Base-by-base conservation (phyloP, 352 stramenopile genomes). In the Globisporangium yorkense region DNA sequence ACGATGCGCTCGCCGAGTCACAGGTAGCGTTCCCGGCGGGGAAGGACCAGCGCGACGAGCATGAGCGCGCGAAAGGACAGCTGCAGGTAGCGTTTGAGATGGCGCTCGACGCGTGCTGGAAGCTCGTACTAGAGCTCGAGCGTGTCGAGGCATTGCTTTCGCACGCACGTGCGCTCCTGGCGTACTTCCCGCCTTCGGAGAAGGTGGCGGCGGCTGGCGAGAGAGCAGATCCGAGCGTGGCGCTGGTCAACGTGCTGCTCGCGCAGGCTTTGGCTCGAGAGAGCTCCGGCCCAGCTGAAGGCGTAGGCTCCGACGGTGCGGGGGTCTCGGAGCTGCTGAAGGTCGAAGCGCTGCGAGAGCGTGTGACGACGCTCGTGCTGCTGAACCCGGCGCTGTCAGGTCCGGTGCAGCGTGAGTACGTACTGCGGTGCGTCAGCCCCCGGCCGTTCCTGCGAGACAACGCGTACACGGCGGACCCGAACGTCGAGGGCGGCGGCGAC, bases 11-110 rank as follows among this genome's bases (percentile, higher is more conserved):
- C 24, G 69, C 63, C 4, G 75, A 89, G 53, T 89, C 78, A 7
- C 76, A 86, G 70, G 66, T 87, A n/a, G 74, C 72, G 2, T 77
- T 87, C 54, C 66, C 75, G 18, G 61, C 72, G 15, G 66, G 70
- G 33, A 61, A 64, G 12, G 60, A 68, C 9, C 69, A 77, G 40
- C 66, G 75, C 15, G 63, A 81, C n/a, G 72, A 82, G 43, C 71
- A 71, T 29, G 68, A 75, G 40, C 59, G 63, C 18, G 66, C 61
- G 5, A 71, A 71, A 24, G 59, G 64, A 18, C 76, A 89, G 40
- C 60, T 88, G 1, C 78, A 89, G 74, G 77, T 89, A 0, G 81
- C 81, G 4, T 88, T 89, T 62, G 81, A 92, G 55, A 89, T 92
- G 81, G 79, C 81, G 4, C 65, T 92, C 24, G 81, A 92, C 39